Base-by-base conservation (phyloP, 1,139 yeast species). In the Lodderomyces margitis region DNA sequence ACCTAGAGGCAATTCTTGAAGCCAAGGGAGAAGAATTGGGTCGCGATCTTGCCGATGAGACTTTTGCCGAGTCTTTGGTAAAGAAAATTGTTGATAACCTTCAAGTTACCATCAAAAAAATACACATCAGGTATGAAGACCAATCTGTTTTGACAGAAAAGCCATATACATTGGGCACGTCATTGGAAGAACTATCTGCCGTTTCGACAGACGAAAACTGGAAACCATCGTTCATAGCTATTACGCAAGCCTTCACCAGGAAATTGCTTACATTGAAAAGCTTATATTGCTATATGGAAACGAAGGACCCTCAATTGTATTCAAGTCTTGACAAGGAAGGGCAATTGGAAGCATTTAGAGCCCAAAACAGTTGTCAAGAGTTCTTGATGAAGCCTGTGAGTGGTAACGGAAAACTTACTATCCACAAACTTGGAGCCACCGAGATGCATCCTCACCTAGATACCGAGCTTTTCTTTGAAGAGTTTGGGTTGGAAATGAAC, bases 61-160 rank as follows among this genome's bases (percentile, higher is more conserved):
- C 88, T 28, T 92, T 92, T 58, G 83, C 96, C 3, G 96, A 91
- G 53, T 83, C 92, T 34, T 70, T 94, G 48, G 75, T 89, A 4
- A 87, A 96, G 1, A 92, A 92, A 59, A 83, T 92, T 50, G 84
- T 92, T 31, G 98, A 94, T 61, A 94, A 94, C 55, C 67, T 94
- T 42, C 99, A 94, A 59, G 78, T 94, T n/a, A 87, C 95, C 1
- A 87, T 94, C 47, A 86, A 83, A 55, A 88, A 88, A 56, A 92
- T 94, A 46, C 98, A 94, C 61, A 63, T 94, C 14, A 75, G 98
- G 44, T 92, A 91, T 56, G 98, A 94, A 58, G 98, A 94, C 62
- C 76, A 72, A 38, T 73, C 78, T 9, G 72, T 78, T 6, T 78
- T 83, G 52, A 78, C 88, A 0, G 83, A 80, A 48, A 59, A 66